phyloP scores from a whole-genome alignment of 2,329 filamentous ascomycete species.

The Aspergillus aculeatinus region DNA sequence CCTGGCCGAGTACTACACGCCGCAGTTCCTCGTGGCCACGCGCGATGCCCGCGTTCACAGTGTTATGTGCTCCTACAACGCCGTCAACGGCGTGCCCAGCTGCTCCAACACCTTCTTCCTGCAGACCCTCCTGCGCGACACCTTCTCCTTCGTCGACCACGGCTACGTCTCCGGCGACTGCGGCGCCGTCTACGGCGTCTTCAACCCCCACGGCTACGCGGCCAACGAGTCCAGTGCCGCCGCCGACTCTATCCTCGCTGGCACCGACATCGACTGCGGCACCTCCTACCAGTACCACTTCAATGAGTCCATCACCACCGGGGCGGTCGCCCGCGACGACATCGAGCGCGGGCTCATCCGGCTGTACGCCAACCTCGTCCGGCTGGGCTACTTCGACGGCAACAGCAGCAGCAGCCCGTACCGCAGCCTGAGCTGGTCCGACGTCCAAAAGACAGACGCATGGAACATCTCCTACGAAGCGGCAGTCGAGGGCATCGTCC shows the following conservation, averaged over 20 bases:
- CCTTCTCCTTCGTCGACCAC: conserved; percentile 63
- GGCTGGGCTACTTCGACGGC: conserved; percentile 55
- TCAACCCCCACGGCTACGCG: conserved; percentile 52
- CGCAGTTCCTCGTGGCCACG: conserved; percentile 64
- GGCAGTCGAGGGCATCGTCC: conserved; percentile 46
- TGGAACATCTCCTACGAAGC: conserved; percentile 58
- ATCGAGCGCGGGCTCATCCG: conserved; percentile 50
- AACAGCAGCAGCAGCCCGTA: conserved; percentile 41
- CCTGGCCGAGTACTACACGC: conserved; percentile 66
- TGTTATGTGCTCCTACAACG: conserved; percentile 64
- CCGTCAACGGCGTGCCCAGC: conserved; percentile 64
- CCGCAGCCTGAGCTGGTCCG: conserved; percentile 53
- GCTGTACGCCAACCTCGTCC: conserved; percentile 51
- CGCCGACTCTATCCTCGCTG: conserved; percentile 51
- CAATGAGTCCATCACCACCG: conserved; percentile 45
- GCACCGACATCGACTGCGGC: conserved; percentile 56
- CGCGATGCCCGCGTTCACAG: conserved; percentile 58
- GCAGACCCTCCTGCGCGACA: conserved; percentile 61
- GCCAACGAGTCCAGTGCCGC: conserved; percentile 47
- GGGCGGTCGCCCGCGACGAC: conserved; percentile 45
- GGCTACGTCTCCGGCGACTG: conserved; percentile 67
- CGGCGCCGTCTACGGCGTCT: conserved; percentile 61
- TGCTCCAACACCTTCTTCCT: conserved; percentile 65
- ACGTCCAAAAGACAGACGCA: conserved; percentile 57
- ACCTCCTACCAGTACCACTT: conserved; percentile 50